These are phyloP conservation scores for Tagetes erecta DNA, from an alignment of 129 eudicot species.

Conservation along the genomic window DNA sequence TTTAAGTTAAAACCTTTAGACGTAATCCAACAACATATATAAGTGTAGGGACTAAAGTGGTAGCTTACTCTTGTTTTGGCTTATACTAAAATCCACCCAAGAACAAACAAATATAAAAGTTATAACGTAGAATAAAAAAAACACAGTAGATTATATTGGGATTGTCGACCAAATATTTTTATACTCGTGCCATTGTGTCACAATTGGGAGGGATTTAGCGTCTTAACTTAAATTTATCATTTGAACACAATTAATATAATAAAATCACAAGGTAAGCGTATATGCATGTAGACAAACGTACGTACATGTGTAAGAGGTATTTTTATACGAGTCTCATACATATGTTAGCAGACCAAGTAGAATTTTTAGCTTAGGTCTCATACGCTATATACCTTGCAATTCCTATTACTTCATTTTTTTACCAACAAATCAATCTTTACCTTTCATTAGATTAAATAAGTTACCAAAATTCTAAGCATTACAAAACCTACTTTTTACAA, in stretches of 20 bases:
- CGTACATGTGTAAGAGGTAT: background rate
- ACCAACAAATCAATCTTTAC: too few species aligned
- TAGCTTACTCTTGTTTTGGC: background rate
- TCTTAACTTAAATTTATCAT: conserved; percentile 11
- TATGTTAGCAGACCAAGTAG: too few species aligned
- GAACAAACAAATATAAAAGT: conserved; percentile 21
- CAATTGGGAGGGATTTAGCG: background rate
- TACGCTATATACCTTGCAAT: too few species aligned
- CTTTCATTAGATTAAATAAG: too few species aligned
- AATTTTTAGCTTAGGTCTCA: too few species aligned
- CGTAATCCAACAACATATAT: background rate
- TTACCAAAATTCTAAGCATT: too few species aligned
- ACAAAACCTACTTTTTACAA: too few species aligned
- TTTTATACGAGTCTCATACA: too few species aligned
- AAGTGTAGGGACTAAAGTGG: conserved; percentile 6
- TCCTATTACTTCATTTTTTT: too few species aligned
- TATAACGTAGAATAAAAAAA: conserved; percentile 14
- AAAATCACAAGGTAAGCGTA: background rate
- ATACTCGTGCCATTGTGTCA: background rate
- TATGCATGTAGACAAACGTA: background rate
- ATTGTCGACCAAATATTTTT: conserved; percentile 38
- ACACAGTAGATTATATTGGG: conserved; percentile 18
- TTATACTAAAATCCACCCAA: conserved; percentile 17
- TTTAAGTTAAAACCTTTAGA: background rate
- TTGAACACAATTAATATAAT: background rate